These are phyloP conservation scores for Cubamyces sp. DNA, from an alignment of 768 basidiomycete genomes.

Conservation along the genomic window DNA sequence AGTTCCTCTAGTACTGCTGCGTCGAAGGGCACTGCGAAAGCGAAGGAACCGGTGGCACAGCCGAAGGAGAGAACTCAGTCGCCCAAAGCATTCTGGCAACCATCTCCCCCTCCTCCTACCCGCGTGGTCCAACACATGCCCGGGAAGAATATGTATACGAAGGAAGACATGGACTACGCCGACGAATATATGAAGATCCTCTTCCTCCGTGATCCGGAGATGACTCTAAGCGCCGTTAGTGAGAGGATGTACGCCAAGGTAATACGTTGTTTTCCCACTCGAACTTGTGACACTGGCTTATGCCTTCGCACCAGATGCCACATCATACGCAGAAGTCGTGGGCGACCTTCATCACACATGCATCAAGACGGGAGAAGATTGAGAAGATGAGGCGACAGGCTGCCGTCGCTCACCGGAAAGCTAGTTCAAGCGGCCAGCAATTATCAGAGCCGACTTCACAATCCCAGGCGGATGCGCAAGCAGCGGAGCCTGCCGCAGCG, in stretches of 20 bases:
- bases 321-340: slow-evolving; percentile 60
- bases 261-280: slow-evolving; percentile 1
- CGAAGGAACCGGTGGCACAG: neutral
- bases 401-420: slow-evolving; percentile 55
- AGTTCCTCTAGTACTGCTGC: neutral
- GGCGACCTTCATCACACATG: slow-evolving; percentile 41
- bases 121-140: neutral
- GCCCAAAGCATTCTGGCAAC: neutral
- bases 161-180: slow-evolving; percentile 54
- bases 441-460: neutral
- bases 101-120: slow-evolving; percentile 26
- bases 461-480: neutral
- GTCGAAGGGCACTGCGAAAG: neutral
- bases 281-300: neutral
- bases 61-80: neutral
- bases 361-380: slow-evolving; percentile 40
- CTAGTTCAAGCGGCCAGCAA: neutral
- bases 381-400: slow-evolving; percentile 55
- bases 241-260: slow-evolving; percentile 52
- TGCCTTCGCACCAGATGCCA: slow-evolving; percentile 51
- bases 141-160: slow-evolving; percentile 45
- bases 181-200: slow-evolving; percentile 48
- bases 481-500: neutral
- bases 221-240: slow-evolving; percentile 43
- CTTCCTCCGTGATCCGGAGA: slow-evolving; percentile 51